Percentiles rank a stretch among this genome's conserved stretches.
Conservation (phyloP, 352 stramenopile genomes). For the Phytophthora kernoviae region DNA sequence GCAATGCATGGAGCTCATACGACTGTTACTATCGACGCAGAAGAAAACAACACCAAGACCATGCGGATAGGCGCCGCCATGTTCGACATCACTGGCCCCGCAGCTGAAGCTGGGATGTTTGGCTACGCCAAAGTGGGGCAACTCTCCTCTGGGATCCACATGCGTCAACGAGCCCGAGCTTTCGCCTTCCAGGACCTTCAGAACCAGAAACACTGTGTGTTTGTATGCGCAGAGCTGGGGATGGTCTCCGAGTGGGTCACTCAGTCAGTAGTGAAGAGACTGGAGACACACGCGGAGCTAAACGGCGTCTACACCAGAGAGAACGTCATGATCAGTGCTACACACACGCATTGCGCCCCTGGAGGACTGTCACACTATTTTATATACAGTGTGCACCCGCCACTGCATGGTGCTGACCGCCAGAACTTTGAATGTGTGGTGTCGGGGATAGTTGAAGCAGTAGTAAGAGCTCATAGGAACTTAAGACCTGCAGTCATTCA, state of each 20-base stretch:
- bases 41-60: conserved; percentile 7
- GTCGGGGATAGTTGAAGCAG: conserved; percentile 84
- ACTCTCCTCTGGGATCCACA: conserved; percentile 83
- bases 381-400: conserved; percentile 89
- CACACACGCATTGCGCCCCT: conserved; percentile 92
- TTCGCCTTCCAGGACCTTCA: conserved; percentile 71
- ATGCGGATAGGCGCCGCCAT: conserved; percentile 74
- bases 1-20: conserved; percentile 6
- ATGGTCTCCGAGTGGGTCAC: conserved; percentile 92
- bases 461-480: conserved; percentile 81
- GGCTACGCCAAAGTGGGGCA: conserved; percentile 86
- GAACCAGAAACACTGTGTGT: conserved; percentile 55
- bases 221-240: conserved; percentile 89
- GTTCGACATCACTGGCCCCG: conserved; percentile 87
- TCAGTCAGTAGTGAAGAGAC: conserved; percentile 68
- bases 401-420: conserved; percentile 66
- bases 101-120: conserved; percentile 87
- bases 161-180: conserved; percentile 80
- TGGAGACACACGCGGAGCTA: conserved; percentile 55
- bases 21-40: conserved; percentile 16
- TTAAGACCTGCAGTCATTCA: conserved; percentile 67
- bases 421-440: conserved; percentile 93
- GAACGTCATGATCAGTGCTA: conserved; percentile 91
- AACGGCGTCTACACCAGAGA: conserved; percentile 55
- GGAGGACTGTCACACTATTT: conserved; percentile 93